These are phyloP conservation scores for Megacollybia marginata DNA, from an alignment of 768 basidiomycete genomes.

Conservation along the genomic window DNA sequence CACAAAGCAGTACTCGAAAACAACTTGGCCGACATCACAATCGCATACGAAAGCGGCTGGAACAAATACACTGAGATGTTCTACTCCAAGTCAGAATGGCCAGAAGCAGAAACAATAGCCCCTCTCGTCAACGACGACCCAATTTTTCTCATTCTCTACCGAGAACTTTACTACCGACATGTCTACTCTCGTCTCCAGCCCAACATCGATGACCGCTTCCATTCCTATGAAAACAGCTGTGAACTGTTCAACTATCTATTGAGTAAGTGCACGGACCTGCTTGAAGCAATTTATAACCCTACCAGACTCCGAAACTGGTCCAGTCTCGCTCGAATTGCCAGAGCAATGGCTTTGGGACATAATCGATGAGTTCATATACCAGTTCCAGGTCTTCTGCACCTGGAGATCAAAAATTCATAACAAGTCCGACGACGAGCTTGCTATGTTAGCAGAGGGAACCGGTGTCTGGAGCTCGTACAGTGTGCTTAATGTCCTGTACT, in stretches of 20 bases:
- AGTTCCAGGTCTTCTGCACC: slow-evolving; percentile 93
- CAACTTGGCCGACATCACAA: slow-evolving; percentile 84
- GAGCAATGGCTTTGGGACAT: slow-evolving; percentile 99
- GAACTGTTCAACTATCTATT: slow-evolving; percentile 97
- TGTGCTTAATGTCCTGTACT: slow-evolving; percentile 96
- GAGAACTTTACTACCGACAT: slow-evolving; percentile 92
- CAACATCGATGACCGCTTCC: slow-evolving; percentile 95
- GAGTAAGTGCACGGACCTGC: slow-evolving; percentile 42
- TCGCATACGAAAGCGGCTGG: slow-evolving; percentile 96
- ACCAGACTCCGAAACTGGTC: slow-evolving; percentile 79
- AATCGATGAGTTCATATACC: slow-evolving; percentile 96
- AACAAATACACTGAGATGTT: slow-evolving; percentile 95
- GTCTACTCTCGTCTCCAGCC: slow-evolving; percentile 94
- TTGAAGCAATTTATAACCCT: slow-evolving; percentile 1
- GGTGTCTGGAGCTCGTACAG: slow-evolving; percentile 96
- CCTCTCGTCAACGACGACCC: slow-evolving; percentile 93
- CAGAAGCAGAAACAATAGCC: slow-evolving; percentile 92
- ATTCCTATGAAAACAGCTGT: slow-evolving; percentile 97
- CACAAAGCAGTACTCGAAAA: slow-evolving; percentile 89
- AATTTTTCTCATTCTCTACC: slow-evolving; percentile 94
- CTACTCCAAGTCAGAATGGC: slow-evolving; percentile 94
- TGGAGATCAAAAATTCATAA: slow-evolving; percentile 81
- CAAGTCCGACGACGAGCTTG: slow-evolving; percentile 86
- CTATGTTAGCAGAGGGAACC: slow-evolving; percentile 71
- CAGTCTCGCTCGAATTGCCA: slow-evolving; percentile 87